Evolutionary conservation across 208 protist species (phyloP).

Genomic region (Spongospora subterranea): DNA sequence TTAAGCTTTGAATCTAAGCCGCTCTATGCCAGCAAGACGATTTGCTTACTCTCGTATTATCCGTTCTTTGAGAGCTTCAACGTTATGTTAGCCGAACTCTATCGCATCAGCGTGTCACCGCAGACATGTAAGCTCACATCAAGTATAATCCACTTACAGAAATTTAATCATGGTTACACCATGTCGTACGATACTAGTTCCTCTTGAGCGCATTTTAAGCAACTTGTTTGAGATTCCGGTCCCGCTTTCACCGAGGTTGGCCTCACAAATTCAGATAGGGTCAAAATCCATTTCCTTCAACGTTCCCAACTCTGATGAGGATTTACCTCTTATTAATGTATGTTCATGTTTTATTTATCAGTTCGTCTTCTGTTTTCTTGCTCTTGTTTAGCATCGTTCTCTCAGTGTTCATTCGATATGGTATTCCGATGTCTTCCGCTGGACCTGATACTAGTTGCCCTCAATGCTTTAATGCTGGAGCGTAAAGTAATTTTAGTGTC

Average conservation of each 20-base stretch:
- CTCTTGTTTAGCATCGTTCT: neutral
- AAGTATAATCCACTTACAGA: no score
- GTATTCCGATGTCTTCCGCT: neutral
- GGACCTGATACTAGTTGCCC: neutral
- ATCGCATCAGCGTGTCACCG: neutral
- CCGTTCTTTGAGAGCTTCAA: conserved; percentile 7
- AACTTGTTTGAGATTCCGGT: conserved; percentile 9
- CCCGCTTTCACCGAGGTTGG: neutral
- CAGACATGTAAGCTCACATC: neutral
- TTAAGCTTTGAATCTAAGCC: conserved; percentile 5
- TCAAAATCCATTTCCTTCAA: neutral
- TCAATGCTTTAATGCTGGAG: neutral
- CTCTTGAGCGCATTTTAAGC: neutral
- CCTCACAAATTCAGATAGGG: neutral
- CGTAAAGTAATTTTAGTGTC: neutral
- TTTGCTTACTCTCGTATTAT: conserved; percentile 3
- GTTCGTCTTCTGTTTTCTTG: neutral
- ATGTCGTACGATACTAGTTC: neutral
- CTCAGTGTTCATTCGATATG: neutral
- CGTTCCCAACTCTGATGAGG: conserved; percentile 1
- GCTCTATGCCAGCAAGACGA: neutral
- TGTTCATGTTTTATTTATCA: no score
- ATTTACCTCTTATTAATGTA: neutral
- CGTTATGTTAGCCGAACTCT: neutral
- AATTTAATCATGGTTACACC: no score